phyloP scores from a whole-genome alignment of 768 basidiomycete genomes.

The Mycena polygramma region DNA sequence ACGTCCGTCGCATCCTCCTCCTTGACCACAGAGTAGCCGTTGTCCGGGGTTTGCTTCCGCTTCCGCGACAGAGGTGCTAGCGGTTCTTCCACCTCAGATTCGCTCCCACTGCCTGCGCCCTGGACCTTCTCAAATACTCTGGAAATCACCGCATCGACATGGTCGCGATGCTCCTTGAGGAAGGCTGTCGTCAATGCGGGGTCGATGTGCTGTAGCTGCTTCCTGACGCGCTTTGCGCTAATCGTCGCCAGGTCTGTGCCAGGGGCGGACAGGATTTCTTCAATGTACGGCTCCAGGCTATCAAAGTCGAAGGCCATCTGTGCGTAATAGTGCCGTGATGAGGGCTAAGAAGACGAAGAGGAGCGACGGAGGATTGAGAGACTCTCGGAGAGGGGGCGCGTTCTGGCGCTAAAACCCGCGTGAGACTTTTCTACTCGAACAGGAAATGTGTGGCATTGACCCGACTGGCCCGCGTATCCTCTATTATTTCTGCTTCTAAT shows the following conservation, averaged over 20 bases:
- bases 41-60: conserved; percentile 53
- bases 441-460: not conserved
- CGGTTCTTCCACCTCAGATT: conserved; percentile 47
- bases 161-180: conserved; percentile 75
- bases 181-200: conserved; percentile 67
- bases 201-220: conserved; percentile 70
- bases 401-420: not conserved
- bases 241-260: conserved; percentile 83
- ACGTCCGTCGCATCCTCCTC: conserved; percentile 50
- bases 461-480: not conserved
- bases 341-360: not conserved
- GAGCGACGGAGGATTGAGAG: not conserved
- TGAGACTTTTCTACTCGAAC: conserved; percentile 4
- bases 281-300: conserved; percentile 72
- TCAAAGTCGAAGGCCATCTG: conserved; percentile 67
- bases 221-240: conserved; percentile 91
- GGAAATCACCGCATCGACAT: conserved; percentile 78
- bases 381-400: not conserved
- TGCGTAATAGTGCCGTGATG: conserved; percentile 31
- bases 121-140: conserved; percentile 72
- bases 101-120: conserved; percentile 44
- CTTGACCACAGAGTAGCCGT: conserved; percentile 45
- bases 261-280: conserved; percentile 79
- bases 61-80: conserved; percentile 48
- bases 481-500: conserved; percentile 26